These are phyloP conservation scores for Citrullus amarus DNA, from an alignment of 306 rosid genomes.

Conservation along the genomic window DNA sequence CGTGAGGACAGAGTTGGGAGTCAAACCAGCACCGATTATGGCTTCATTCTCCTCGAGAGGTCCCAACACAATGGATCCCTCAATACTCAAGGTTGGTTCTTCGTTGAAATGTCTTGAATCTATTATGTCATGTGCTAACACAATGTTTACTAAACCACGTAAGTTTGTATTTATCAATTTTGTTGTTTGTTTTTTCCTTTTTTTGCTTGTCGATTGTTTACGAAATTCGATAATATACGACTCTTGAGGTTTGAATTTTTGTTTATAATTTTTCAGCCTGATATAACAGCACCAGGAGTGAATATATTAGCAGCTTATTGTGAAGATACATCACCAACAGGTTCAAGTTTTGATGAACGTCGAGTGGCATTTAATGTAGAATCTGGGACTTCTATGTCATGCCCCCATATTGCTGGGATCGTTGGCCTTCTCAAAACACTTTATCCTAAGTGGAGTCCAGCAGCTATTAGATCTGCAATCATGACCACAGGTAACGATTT, in stretches of 20 bases:
- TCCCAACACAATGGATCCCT: conserved; percentile 26
- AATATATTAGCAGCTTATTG: conserved; percentile 30
- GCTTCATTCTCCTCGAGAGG: conserved; percentile 68
- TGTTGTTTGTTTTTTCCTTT: too few species aligned
- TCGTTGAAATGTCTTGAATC: too few species aligned
- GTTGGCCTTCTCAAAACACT: conserved; percentile 36
- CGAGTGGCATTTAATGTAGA: conserved; percentile 8
- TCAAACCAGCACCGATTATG: conserved; percentile 34
- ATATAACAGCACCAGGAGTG: conserved; percentile 48
- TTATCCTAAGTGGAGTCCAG: conserved; percentile 51
- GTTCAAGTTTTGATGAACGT: conserved; percentile 15
- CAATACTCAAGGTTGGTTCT: conserved; percentile 33
- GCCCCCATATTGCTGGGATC: conserved; percentile 51
- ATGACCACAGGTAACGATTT: conserved; percentile 36
- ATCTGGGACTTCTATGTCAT: conserved; percentile 56
- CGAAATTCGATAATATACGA: too few species aligned
- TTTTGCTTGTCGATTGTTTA: too few species aligned
- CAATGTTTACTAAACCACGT: too few species aligned
- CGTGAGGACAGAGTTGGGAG: conserved; percentile 19
- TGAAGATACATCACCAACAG: conserved; percentile 11
- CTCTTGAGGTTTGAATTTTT: too few species aligned
- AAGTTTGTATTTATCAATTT: too few species aligned
- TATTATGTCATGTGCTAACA: too few species aligned
- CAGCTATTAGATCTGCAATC: conserved; percentile 58
- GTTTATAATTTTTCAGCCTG: conserved; percentile 22